Percentiles rank a stretch among this genome's conserved stretches.
These are phyloP conservation scores for Penicillium antarcticum DNA, from an alignment of 495 filamentous ascomycete species.

Conservation along the genomic window DNA sequence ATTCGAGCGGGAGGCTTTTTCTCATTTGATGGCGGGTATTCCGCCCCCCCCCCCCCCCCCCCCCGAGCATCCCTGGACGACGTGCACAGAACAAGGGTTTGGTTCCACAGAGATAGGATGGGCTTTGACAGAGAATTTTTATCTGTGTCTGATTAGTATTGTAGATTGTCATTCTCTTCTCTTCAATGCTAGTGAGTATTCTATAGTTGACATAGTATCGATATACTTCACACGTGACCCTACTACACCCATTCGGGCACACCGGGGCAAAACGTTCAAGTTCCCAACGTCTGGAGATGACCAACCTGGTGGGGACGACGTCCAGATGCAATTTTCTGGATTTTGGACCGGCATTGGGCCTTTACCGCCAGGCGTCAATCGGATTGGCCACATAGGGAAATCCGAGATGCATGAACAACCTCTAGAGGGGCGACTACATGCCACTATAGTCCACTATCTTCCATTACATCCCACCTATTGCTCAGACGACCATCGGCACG, in stretches of 20 bases:
- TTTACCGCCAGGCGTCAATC: neutral
- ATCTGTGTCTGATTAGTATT: too few species aligned
- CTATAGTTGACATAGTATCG: neutral
- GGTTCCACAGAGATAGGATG: too few species aligned
- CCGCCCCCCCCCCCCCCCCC: too few species aligned
- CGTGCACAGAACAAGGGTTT: too few species aligned
- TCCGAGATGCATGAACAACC: constrained; percentile 1
- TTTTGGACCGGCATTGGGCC: neutral
- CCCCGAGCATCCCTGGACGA: too few species aligned
- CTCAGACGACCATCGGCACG: constrained; percentile 6
- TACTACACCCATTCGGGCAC: constrained; percentile 10
- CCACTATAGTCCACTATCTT: too few species aligned
- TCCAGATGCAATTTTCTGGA: neutral
- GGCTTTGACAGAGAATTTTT: too few species aligned
- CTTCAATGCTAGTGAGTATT: too few species aligned
- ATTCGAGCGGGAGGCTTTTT: too few species aligned
- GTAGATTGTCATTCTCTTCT: too few species aligned
- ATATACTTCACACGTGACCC: neutral
- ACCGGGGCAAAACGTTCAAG: neutral
- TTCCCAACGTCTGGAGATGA: neutral
- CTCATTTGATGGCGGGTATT: too few species aligned
- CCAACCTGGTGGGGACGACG: neutral
- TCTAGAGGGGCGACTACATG: too few species aligned
- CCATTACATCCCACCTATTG: neutral
- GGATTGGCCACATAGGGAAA: constrained; percentile 16